These are phyloP conservation scores for Lentinula raphanica DNA, from an alignment of 768 basidiomycete species.

Conservation along the genomic window DNA sequence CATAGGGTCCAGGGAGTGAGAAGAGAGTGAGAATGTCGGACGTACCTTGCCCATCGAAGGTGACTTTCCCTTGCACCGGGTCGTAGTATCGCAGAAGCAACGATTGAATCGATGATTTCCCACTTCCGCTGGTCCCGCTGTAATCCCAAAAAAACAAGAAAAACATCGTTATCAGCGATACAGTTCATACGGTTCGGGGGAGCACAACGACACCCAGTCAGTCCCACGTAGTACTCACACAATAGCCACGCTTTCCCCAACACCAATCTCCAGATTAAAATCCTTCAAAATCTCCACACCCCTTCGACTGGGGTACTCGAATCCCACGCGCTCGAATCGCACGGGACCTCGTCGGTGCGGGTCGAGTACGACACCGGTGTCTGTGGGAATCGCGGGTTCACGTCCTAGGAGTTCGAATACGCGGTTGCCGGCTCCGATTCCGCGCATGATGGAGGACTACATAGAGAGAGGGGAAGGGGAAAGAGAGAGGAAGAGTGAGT, in stretches of 20 bases:
- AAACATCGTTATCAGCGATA: no score
- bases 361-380: slow-evolving; percentile 53
- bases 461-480: background rate
- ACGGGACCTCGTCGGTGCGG: slow-evolving; percentile 60
- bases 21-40: no score
- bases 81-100: slow-evolving; percentile 88
- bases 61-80: slow-evolving; percentile 74
- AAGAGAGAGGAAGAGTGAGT: background rate
- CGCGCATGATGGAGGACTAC: slow-evolving; percentile 95
- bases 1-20: no score
- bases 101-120: slow-evolving; percentile 89
- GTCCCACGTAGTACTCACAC: no score
- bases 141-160: no score
- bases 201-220: no score
- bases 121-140: slow-evolving; percentile 89
- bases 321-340: slow-evolving; percentile 77
- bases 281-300: slow-evolving; percentile 78
- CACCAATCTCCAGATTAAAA: slow-evolving; percentile 72
- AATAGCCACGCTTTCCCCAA: slow-evolving; percentile 86
- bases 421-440: slow-evolving; percentile 86
- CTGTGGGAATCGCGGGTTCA: slow-evolving; percentile 64
- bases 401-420: slow-evolving; percentile 94
- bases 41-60: slow-evolving; percentile 79
- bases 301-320: slow-evolving; percentile 85
- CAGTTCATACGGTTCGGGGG: no score